phyloP scores from a whole-genome alignment of 192 early-diverging fungal species.

The Backusella tarrabulga region DNA sequence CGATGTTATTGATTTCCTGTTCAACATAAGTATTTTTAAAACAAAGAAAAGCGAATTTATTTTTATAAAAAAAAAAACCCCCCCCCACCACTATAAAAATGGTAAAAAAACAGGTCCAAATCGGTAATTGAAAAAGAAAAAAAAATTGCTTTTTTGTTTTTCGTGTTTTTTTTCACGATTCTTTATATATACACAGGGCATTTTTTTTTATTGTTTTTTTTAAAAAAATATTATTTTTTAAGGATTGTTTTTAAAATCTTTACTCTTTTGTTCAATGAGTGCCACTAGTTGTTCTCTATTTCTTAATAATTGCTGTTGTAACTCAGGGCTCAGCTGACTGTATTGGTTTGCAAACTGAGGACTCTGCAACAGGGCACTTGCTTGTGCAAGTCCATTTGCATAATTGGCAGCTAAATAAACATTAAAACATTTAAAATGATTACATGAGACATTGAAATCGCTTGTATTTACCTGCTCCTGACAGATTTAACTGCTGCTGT shows the following conservation, averaged over 20 bases:
- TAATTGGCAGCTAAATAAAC: constrained; percentile 3
- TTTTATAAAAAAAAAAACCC: no score
- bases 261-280: constrained; percentile 29
- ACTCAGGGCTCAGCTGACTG: constrained; percentile 29
- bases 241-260: constrained; percentile 9
- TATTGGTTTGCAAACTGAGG: constrained; percentile 28
- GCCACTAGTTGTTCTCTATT: constrained; percentile 30
- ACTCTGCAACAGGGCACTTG: constrained; percentile 27
- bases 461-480: constrained; percentile 5
- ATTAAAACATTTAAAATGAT: not conserved
- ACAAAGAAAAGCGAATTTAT: not conserved
- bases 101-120: no score
- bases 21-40: not conserved
- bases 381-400: constrained; percentile 27
- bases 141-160: not conserved
- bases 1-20: not conserved
- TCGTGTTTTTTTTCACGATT: not conserved
- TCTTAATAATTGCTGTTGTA: constrained; percentile 29
- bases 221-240: not conserved
- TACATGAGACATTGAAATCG: not conserved
- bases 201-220: not conserved
- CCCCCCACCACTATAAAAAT: no score
- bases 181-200: not conserved
- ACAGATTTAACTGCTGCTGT: not conserved
- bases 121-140: not conserved